Conservation (phyloP, 345 rosid species). For the Camelina neglecta region DNA sequence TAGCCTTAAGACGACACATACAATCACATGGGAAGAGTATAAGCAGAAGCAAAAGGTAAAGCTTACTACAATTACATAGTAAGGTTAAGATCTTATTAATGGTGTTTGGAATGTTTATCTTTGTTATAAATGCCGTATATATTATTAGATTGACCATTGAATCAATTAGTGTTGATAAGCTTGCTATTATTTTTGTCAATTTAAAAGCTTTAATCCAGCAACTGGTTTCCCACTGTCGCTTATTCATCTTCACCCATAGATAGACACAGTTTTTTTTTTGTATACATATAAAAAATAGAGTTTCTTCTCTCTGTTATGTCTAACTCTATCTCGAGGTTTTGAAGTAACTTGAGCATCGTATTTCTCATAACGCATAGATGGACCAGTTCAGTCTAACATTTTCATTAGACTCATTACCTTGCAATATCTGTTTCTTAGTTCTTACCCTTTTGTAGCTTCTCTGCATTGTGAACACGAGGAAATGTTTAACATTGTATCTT, state of each 20-base stretch:
- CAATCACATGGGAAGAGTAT: constrained; percentile 93
- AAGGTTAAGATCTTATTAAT: neutral
- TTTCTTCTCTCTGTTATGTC: neutral
- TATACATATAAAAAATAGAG: neutral
- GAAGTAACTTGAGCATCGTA: neutral
- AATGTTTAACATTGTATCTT: constrained; percentile 7
- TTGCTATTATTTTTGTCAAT: neutral
- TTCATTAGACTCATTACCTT: neutral
- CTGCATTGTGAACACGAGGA: constrained; percentile 12
- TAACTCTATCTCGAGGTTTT: neutral
- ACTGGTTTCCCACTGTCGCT: neutral
- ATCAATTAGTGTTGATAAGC: neutral
- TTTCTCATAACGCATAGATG: neutral
- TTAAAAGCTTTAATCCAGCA: constrained; percentile 5
- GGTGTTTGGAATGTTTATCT: constrained; percentile 13
- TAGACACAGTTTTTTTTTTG: neutral
- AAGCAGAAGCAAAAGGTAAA: constrained; percentile 90
- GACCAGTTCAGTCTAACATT: neutral
- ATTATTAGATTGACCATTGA: neutral
- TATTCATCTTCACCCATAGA: constrained; percentile 19
- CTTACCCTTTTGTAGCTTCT: constrained; percentile 11
- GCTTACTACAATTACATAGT: neutral
- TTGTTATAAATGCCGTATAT: neutral
- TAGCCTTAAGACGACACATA: constrained; percentile 91
- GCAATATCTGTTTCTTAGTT: constrained; percentile 11